These are phyloP conservation scores for Amaranthus palmeri DNA, from an alignment of 148 eudicot species.

Conservation along the genomic window DNA sequence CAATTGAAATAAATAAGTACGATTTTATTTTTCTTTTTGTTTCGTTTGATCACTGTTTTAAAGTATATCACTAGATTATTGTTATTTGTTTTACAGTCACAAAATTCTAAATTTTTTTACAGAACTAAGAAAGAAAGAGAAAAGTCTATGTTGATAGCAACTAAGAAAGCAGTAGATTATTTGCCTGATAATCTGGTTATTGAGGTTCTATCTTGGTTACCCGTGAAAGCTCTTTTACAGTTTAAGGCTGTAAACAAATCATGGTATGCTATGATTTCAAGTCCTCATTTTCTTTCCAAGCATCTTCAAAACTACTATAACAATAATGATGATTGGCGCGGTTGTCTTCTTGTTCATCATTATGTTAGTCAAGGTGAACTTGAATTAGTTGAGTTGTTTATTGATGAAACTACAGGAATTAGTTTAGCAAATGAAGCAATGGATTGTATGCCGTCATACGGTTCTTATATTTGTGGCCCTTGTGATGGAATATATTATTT, in stretches of 20 bases:
- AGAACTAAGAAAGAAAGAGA: not conserved
- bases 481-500: slow-evolving; percentile 7
- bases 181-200: not conserved
- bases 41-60: too few species aligned
- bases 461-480: not conserved
- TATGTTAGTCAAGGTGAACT: not conserved
- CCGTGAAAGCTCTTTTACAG: not conserved
- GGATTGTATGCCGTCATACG: not conserved
- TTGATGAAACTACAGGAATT: not conserved
- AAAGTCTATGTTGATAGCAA: not conserved
- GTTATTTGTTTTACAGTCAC: too few species aligned
- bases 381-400: not conserved
- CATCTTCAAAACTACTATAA: slow-evolving; percentile 1
- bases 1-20: too few species aligned
- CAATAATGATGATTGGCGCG: not conserved
- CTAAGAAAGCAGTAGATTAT: not conserved
- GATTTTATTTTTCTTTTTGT: too few species aligned
- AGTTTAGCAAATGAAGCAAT: not conserved
- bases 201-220: slow-evolving; percentile 9
- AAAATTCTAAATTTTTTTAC: not conserved
- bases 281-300: not conserved
- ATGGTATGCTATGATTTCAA: slow-evolving; percentile 6
- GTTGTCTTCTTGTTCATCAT: too few species aligned
- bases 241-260: slow-evolving; percentile 1
- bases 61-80: too few species aligned